phyloP scores from a whole-genome alignment of 495 filamentous ascomycete genomes.

The Aspergillus sclerotioniger region DNA sequence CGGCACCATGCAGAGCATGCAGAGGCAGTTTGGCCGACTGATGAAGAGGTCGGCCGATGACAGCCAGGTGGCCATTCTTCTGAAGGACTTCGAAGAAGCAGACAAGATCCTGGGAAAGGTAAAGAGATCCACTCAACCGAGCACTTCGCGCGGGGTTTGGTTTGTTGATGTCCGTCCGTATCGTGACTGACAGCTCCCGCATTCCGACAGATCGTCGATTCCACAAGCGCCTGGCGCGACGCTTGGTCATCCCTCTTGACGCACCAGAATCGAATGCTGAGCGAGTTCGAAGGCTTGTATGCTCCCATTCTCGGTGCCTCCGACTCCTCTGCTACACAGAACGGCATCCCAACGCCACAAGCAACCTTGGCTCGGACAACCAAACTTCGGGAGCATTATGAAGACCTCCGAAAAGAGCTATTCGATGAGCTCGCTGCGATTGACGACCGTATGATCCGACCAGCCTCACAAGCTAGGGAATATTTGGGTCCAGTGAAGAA shows the following conservation, averaged over 20 bases:
- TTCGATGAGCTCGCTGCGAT: constrained; percentile 70
- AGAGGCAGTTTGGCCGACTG: constrained; percentile 71
- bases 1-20: constrained; percentile 73
- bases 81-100: constrained; percentile 82
- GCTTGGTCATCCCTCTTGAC: constrained; percentile 75
- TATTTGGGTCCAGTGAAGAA: constrained; percentile 76
- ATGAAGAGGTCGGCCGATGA: constrained; percentile 72
- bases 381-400: constrained; percentile 65
- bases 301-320: constrained; percentile 72
- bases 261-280: constrained; percentile 65
- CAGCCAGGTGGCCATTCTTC: constrained; percentile 69
- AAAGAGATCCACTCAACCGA: constrained; percentile 8
- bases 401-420: constrained; percentile 73
- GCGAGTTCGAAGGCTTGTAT: constrained; percentile 77
- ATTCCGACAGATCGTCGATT: constrained; percentile 60
- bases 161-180: neutral
- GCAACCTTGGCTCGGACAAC: constrained; percentile 64
- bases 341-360: constrained; percentile 60
- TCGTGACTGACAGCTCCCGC: constrained; percentile 3
- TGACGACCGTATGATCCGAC: constrained; percentile 69
- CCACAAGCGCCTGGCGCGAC: constrained; percentile 79
- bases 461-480: constrained; percentile 69
- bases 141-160: neutral
- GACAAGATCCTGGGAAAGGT: constrained; percentile 76
- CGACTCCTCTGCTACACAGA: constrained; percentile 48